Percentiles rank a stretch among this genome's conserved stretches.
Evolutionary conservation across 73 alveolate species (phyloP).

Genomic region (Urostyla sp.): DNA sequence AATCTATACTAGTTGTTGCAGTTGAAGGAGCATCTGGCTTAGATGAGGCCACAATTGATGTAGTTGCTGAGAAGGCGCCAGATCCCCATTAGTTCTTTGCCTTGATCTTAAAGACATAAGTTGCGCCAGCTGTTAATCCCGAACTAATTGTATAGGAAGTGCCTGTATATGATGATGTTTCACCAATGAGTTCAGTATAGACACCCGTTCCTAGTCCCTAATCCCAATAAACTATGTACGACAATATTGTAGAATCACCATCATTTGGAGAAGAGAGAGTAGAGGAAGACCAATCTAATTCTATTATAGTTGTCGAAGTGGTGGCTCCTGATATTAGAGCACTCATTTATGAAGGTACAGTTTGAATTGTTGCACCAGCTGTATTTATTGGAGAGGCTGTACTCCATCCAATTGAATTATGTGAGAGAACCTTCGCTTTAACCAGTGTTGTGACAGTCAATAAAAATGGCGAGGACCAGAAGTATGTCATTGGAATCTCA

Average conservation of each 20-base stretch:
- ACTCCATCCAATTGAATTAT: slow-evolving; percentile 50
- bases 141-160: slow-evolving; percentile 27
- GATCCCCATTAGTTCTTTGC: slow-evolving; percentile 56
- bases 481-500: slow-evolving; percentile 13
- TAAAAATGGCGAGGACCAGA: slow-evolving; percentile 1
- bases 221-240: slow-evolving; percentile 50
- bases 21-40: slow-evolving; percentile 19
- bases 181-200: slow-evolving; percentile 58
- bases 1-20: slow-evolving; percentile 37
- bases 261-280: not conserved
- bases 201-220: not conserved
- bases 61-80: slow-evolving; percentile 30
- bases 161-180: slow-evolving; percentile 10
- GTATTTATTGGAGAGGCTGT: slow-evolving; percentile 16
- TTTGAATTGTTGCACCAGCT: slow-evolving; percentile 7
- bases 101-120: slow-evolving; percentile 57
- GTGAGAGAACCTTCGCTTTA: slow-evolving; percentile 11
- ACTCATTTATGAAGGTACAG: slow-evolving; percentile 13
- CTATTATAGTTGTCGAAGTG: slow-evolving; percentile 37
- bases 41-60: not conserved
- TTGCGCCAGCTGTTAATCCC: slow-evolving; percentile 26
- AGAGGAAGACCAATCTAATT: slow-evolving; percentile 29
- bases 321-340: slow-evolving; percentile 32
- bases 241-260: slow-evolving; percentile 38
- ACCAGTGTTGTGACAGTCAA: not conserved